Base-by-base conservation (phyloP, 169 alveolate species). In the Eimeria maxima region DNA sequence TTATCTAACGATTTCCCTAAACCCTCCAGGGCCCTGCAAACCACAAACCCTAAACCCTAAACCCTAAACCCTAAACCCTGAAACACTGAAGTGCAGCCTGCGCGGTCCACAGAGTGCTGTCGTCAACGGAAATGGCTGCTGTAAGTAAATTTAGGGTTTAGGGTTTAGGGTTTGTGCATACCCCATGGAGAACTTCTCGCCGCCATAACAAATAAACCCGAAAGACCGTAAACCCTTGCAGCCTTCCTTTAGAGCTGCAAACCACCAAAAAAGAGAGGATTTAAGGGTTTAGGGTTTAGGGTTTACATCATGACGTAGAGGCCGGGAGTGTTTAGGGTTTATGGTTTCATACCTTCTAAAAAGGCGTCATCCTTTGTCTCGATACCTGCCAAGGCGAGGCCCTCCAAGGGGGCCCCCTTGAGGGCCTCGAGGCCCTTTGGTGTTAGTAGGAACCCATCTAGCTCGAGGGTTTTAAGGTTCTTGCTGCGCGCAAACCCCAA, bases 381-480 rank as follows among this genome's bases (percentile, higher is more conserved):
- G 6, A 78, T 78, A 1, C 88, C 88, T 44, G 88, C 88, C 13
- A 78, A 14, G 24, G 88, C 88, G 44, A 78, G 65, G 65, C 60
- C 65, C 38, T 78, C 88, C 88, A 78, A 47, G 65, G 88, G 88
- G 67, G 88, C 88, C 88, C 65, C 88, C 88, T 47, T 2, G 22
- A 78, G 88, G 88, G 88, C 88, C 44, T 27, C 16, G 20, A 78
- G 38, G 33, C 88, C 88, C 42, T 44, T 27, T 18, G 88, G 88
- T 38, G 88, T 78, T 47, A 78, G 27, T 20, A 78, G 42, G 18
- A 78, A 78, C 29, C 88, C 88, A 47, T 78, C 88, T 4, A 78
- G 27, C 88, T 78, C 88, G 1, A 78, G 88, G 33, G 63, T 38
- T 44, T 78, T 78, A 67, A 78, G 88, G 57, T 47, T 78, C 1